Conservation (phyloP, 1,284 basidiomycete species). For the Ustilago cynodontis region DNA sequence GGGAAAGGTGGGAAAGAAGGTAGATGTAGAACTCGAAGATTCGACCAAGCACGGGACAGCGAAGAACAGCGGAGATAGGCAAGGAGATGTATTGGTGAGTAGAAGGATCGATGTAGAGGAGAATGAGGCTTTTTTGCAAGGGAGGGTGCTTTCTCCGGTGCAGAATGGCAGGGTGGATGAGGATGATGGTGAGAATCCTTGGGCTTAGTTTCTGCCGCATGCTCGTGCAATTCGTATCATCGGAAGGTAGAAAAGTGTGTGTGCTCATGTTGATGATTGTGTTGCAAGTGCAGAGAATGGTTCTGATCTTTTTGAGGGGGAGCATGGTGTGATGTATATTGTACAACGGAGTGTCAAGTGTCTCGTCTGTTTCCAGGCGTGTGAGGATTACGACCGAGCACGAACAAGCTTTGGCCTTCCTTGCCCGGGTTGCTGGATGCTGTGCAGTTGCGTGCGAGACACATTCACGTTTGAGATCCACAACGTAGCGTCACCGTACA, state of each 20-base stretch:
- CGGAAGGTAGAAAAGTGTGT: not conserved
- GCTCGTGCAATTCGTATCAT: not conserved
- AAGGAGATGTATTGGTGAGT: slow-evolving; percentile 21
- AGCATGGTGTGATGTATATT: slow-evolving; percentile 16
- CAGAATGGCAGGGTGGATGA: slow-evolving; percentile 12
- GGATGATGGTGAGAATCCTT: slow-evolving; percentile 25
- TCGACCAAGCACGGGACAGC: not conserved
- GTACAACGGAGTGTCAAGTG: slow-evolving; percentile 20
- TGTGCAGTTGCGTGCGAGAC: too few relatives aligned
- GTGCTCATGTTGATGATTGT: not conserved
- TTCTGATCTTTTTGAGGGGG: slow-evolving; percentile 5
- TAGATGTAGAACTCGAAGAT: slow-evolving; percentile 18
- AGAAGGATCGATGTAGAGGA: slow-evolving; percentile 33
- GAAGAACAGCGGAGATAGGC: not conserved
- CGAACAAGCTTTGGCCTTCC: not conserved
- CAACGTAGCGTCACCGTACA: too few relatives aligned
- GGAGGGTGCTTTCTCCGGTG: slow-evolving; percentile 18
- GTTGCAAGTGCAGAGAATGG: not conserved
- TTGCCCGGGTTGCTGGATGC: not conserved
- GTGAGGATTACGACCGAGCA: not conserved
- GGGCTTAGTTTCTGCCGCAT: slow-evolving; percentile 17
- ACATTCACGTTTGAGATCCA: too few relatives aligned
- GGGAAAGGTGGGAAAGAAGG: not conserved
- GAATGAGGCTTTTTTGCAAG: slow-evolving; percentile 28
- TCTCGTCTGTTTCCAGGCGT: not conserved